Evolutionary conservation across 1,284 basidiomycete species (phyloP).

Genomic region (Moesziomyces aphidis): DNA sequence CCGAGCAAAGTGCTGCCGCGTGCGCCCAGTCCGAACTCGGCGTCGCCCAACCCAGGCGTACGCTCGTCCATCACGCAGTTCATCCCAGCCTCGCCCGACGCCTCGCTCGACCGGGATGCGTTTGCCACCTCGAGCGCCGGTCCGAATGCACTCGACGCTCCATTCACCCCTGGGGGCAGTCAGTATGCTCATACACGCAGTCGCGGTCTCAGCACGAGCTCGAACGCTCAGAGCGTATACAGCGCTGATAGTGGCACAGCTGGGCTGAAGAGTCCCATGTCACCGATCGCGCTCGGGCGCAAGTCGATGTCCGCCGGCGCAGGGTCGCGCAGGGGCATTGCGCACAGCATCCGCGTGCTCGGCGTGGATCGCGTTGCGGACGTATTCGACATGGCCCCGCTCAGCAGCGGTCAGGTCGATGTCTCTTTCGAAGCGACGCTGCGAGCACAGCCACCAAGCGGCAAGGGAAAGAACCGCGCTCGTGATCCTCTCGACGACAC

Average conservation of each 20-base stretch:
- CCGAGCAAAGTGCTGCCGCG: slow-evolving; percentile 38
- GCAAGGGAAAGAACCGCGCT: slow-evolving; percentile 29
- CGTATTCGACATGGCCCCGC: slow-evolving; percentile 21
- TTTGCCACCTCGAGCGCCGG: background rate
- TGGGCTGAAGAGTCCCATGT: slow-evolving; percentile 4
- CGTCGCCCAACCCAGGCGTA: slow-evolving; percentile 38
- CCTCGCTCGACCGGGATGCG: slow-evolving; percentile 10
- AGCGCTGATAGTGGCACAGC: background rate
- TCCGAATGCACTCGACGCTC: background rate
- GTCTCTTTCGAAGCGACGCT: slow-evolving; percentile 42
- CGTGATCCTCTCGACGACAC: slow-evolving; percentile 3
- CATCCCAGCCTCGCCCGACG: slow-evolving; percentile 39
- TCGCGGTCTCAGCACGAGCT: background rate
- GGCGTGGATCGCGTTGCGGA: slow-evolving; percentile 30
- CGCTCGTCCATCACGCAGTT: slow-evolving; percentile 42
- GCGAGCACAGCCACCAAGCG: background rate
- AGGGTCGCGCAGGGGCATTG: slow-evolving; percentile 33
- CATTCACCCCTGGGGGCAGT: background rate
- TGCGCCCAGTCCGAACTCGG: slow-evolving; percentile 32
- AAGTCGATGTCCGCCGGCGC: slow-evolving; percentile 33
- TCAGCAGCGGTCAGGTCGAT: slow-evolving; percentile 43
- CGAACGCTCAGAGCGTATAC: background rate
- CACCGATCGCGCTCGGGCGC: background rate
- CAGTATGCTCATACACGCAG: background rate
- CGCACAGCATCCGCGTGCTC: slow-evolving; percentile 36